Evolutionary conservation across 495 filamentous ascomycete genomes (phyloP), one percentile per base, ranked within the genome.

Genomic region (Cetradonia linearis): DNA sequence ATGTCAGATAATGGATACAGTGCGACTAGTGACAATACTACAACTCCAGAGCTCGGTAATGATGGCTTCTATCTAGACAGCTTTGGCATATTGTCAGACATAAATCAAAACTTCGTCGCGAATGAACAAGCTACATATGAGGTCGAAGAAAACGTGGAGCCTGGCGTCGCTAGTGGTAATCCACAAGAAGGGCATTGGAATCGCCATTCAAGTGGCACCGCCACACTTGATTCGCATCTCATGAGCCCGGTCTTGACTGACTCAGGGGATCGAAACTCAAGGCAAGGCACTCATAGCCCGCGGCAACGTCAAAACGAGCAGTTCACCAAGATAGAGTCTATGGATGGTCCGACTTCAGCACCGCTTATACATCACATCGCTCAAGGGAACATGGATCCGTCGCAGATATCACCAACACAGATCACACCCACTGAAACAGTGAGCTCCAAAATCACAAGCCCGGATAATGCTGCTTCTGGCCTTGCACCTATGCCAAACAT

Each of bases 191-290:
- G 33, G 9, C 60, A 55, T 49, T 16, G 46, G 28, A 46, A 62
- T 34, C 65, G 62, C 30, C 34, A 55, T 31, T 67, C 63, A n/a
- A 34, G 60, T 28, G 65, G 65, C 30, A 58, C 65, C 16, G 65
- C 63, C 25, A 65, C 60, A 20, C 59, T 63, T 20, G 33, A 59
- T 7, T 66, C 65, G 30, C 64, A 62, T 47, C 53, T 68, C 1
- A 68, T 66, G 64, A 68, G 64, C 42, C 66, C 66, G 5, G 66
- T 64, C 31, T 64, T 63, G 64, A 66, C 64, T 14, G 59, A 68
- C 37, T 50, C 58, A n/a, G 58, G 56, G 48, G 58, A 55, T 40
- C 60, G 63, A 25, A 36, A 53, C n/a, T 66, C 65, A 56, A 36
- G 63, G 34, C 64, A 65, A 33, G 65, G 56, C 31, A 63, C 60